Evolutionary conservation across 169 alveolate genomes (phyloP), one percentile per base, ranked within the genome.

Genomic region (Plasmodium ovale): DNA sequence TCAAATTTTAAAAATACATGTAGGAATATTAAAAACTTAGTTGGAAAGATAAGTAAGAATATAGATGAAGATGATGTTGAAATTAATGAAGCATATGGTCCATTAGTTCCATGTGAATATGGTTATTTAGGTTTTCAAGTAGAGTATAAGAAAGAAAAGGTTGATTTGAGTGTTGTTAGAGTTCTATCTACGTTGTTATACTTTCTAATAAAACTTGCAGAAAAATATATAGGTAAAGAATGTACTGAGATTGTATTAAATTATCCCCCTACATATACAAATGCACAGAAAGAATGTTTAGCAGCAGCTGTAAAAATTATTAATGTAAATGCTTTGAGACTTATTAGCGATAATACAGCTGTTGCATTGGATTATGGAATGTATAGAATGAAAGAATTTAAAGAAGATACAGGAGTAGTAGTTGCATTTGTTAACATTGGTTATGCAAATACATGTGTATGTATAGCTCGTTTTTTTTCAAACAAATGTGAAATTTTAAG

Each of bases 311-410:
- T 97, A 31, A 91, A 94, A 42, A 97, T 98, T 19, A 99, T 99
- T 14, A 99, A 98, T 14, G 93, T 97, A 9, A 95, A 97, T 29
- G 96, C 98, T 58, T 85, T 97, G 37, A 95, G 99, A 67, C 87
- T 98, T 33, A 93, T 98, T 62, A 97, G 97, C 87, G 99, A 98
- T 77, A 95, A 97, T 67, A 96, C 99, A 60, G 99, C 99, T 0
- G 97, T 97, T 67, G 98, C 99, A 9, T 94, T 98, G 35, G 98
- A 97, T 92, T 98, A 98, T 92, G 99, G 99, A 1, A 96, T 98
- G 87, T 98, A 97, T 92, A 95, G 99, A 87, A 94, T 96, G 87
- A 93, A 94, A 56, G 98, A 97, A 73, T 97, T 98, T 62, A 96
- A 94, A 51, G 98, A 96, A 19, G 96, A 96, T 19, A 94, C 85